Base-by-base conservation (phyloP, 148 eudicot species). In the Beta vulgaris region DNA sequence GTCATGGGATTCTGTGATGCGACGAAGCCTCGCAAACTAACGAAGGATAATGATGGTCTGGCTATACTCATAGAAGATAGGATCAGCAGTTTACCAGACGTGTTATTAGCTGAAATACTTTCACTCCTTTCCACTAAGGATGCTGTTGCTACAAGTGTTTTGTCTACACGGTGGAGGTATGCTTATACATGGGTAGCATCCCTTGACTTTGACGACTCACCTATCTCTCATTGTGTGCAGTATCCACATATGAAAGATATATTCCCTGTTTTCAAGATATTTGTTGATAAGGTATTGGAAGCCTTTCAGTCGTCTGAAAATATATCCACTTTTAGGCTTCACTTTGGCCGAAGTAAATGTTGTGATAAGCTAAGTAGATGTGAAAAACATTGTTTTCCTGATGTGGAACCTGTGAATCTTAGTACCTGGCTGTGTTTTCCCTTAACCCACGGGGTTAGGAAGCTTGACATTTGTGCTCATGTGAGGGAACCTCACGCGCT, bases 41-140 rank as follows among this genome's bases (percentile, higher is more conserved):
- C 10, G 48, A 12, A 43, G 14, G 12, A 2, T 9, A 16, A 43
- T 43, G 48, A 43, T 43, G n/a, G n/a, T n/a, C n/a, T n/a, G n/a
- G n/a, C n/a, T n/a, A n/a, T n/a, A n/a, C n/a, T n/a, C n/a, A n/a
- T n/a, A 49, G 54, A 49, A 55, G 69, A 48, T 66, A 70, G 69
- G 62, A 43, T 77, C 11, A 58, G 69, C 71, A 71, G 35, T 46
- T 77, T 71, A 51, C 64, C 71, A 0, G 43, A 25, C 26, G 36
- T 11, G 0, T 35, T 71, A 23, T 70, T 70, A n/a, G 32, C 12
- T 26, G 16, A 35, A 19, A 77, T 77, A 42, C 65, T 77, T 19
- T 77, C 64, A n/a, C 62, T 39, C 6, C 76, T 77, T 49, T 49
- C 78, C 14, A 74, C 76, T 3, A 80, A 80, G 68, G 78, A 75